Evolutionary conservation across 805 yeast species (phyloP).

Genomic region (Pichia scutulata): DNA sequence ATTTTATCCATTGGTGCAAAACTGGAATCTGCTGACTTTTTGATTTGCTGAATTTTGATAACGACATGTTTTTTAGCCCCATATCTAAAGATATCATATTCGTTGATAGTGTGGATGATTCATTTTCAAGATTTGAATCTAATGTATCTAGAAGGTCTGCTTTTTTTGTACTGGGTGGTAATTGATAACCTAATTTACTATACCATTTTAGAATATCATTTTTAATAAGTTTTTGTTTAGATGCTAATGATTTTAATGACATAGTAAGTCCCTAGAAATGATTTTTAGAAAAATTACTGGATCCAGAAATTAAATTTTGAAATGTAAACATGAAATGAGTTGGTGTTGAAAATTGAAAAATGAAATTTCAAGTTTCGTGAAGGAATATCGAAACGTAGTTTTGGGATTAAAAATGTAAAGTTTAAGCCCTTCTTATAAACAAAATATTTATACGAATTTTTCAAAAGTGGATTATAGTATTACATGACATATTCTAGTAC

Average conservation of each 20-base stretch:
- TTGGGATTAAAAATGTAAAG: no score
- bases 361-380: no score
- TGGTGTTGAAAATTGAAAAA: no score
- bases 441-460: no score
- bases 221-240: background rate
- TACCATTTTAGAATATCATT: background rate
- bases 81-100: slow-evolving; percentile 25
- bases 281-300: background rate
- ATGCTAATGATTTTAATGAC: background rate
- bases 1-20: slow-evolving; percentile 27
- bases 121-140: background rate
- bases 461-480: no score
- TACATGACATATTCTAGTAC: background rate
- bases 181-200: slow-evolving; percentile 1
- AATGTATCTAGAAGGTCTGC: slow-evolving; percentile 1
- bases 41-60: slow-evolving; percentile 17
- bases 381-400: no score
- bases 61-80: slow-evolving; percentile 30
- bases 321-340: background rate
- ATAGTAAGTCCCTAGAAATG: background rate
- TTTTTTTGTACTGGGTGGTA: slow-evolving; percentile 2
- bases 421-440: background rate
- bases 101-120: background rate
- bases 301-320: background rate
- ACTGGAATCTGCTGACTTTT: slow-evolving; percentile 7